Base-by-base conservation (phyloP, 441 rosid genomes). In the Erysimum cheiri region DNA sequence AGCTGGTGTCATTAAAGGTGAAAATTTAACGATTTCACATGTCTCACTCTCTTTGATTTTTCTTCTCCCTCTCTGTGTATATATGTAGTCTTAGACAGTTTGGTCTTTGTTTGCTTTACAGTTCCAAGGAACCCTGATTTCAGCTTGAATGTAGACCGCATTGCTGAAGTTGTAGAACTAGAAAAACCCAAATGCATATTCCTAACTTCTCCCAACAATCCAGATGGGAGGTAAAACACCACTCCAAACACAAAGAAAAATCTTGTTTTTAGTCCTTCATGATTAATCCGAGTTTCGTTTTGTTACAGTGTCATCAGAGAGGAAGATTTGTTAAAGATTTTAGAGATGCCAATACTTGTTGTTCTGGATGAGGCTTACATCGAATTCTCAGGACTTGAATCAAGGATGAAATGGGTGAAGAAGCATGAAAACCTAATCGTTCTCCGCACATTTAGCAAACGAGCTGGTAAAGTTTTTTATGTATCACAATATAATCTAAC, bases 161-260 rank as follows among this genome's bases (percentile, higher is more conserved):
- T 95, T 24, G 77, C 85, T 74, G 87, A 84, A 71, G 87, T 76
- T 54, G 85, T 92, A 63, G 75, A 75, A 67, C 69, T 5, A 70
- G 97, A 92, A 75, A 88, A 85, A 63, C 97, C 99, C 31, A 92
- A 95, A 82, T 88, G 97, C 80, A 90, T 92, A 76, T 95, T 95
- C 76, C 81, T 95, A 66, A 95, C 99, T 35, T 90, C 96, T 56
- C 98, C 99, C n/a, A 95, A 95, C 77, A 95, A 95, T 74, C 99
- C 99, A 35, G 98, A 94, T 75, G 99, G 98, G 64, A 95, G 99
- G 99, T 92, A 76, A 68, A 12, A 5, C 43, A 47, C 12, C 22
- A 32, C 17, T 37, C n/a, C 47, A 44, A 49, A 46, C 50, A 54
- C 50, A 31, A 44, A 37, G 4, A 48, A 31, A 11, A 6, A 39